These are phyloP conservation scores for Fomitopsis pulvina DNA, from an alignment of 768 basidiomycete species.

Conservation along the genomic window DNA sequence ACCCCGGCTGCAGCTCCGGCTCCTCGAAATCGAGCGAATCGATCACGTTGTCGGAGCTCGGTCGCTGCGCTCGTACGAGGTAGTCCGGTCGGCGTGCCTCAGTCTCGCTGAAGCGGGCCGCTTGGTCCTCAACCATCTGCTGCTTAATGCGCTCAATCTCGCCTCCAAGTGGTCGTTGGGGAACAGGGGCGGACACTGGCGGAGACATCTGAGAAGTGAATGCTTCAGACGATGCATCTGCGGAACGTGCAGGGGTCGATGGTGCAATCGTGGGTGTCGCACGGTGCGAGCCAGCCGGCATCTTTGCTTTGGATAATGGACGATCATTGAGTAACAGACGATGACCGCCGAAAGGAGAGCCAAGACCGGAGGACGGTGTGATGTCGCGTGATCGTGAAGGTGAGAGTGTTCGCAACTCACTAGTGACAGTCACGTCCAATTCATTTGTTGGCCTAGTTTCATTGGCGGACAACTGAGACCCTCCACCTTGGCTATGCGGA, in stretches of 20 bases:
- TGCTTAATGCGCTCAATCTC: slow-evolving; percentile 58
- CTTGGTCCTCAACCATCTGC: slow-evolving; percentile 42
- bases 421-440: neutral
- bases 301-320: slow-evolving; percentile 10
- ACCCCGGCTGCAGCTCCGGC: slow-evolving; percentile 23
- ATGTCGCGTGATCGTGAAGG: slow-evolving; percentile 15
- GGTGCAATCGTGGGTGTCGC: slow-evolving; percentile 2
- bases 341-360: slow-evolving; percentile 26
- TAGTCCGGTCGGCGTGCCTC: slow-evolving; percentile 71
- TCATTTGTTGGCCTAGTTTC: slow-evolving; percentile 5
- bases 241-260: neutral
- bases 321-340: slow-evolving; percentile 14
- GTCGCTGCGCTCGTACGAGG: slow-evolving; percentile 51
- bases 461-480: neutral
- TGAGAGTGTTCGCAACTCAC: slow-evolving; percentile 1
- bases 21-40: slow-evolving; percentile 29
- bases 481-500: neutral
- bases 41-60: slow-evolving; percentile 32
- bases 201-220: slow-evolving; percentile 18
- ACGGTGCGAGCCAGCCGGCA: slow-evolving; percentile 2
- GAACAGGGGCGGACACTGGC: slow-evolving; percentile 21
- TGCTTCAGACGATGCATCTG: slow-evolving; percentile 6
- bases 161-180: slow-evolving; percentile 32
- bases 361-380: slow-evolving; percentile 19
- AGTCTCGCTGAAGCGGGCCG: slow-evolving; percentile 42